A percentile compares a stretch with the other conserved stretches of the same genome.
Conservation (phyloP, 768 basidiomycete species). For the Termitomyces sp. region DNA sequence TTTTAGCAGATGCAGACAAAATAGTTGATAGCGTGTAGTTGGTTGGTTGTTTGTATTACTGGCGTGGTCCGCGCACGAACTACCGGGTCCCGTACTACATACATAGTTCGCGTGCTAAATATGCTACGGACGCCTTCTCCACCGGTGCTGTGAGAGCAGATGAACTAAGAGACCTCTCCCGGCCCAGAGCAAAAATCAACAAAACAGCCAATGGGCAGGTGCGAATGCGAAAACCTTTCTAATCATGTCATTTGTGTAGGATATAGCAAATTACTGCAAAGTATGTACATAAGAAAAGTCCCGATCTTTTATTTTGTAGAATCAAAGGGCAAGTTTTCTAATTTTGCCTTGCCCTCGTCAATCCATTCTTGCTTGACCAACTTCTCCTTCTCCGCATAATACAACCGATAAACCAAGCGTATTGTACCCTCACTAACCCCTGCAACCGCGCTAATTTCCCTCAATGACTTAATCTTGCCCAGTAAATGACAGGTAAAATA, state of each 20-base stretch:
- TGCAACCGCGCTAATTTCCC: constrained; percentile 86
- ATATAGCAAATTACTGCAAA: neutral
- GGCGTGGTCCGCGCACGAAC: too few relatives aligned
- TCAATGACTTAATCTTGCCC: constrained; percentile 66
- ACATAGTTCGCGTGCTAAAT: too few relatives aligned
- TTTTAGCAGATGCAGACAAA: neutral
- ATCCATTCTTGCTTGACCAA: constrained; percentile 85
- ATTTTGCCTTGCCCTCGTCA: constrained; percentile 67
- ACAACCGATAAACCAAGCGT: constrained; percentile 80
- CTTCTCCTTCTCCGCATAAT: constrained; percentile 68
- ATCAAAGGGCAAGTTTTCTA: constrained; percentile 38
- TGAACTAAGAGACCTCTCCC: too few relatives aligned
- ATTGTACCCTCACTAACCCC: constrained; percentile 96
- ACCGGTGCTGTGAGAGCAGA: too few relatives aligned
- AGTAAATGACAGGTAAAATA: constrained; percentile 87
- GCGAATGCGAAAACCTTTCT: too few relatives aligned
- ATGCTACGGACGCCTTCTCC: too few relatives aligned
- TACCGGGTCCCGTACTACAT: too few relatives aligned
- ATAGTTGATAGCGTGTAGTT: neutral
- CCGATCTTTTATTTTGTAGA: constrained; percentile 26
- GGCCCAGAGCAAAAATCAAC: too few relatives aligned
- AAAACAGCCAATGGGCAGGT: too few relatives aligned
- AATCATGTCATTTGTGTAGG: too few relatives aligned
- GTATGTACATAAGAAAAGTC: neutral
- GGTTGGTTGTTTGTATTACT: too few relatives aligned